Evolutionary conservation across 1,284 basidiomycete species (phyloP).

Genomic region (Puccinia coronata): DNA sequence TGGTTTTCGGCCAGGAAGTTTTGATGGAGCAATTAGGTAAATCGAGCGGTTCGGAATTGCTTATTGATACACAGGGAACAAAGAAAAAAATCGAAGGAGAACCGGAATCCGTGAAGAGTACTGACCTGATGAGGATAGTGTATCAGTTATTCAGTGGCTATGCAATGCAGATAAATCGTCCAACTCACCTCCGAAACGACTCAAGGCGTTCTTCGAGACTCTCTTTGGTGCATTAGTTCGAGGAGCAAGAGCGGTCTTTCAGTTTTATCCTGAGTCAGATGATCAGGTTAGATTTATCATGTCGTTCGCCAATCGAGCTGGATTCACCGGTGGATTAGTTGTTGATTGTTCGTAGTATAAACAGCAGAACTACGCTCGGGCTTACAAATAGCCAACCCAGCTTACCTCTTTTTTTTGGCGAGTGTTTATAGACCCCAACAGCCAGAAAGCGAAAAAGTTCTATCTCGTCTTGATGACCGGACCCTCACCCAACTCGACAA

Average conservation of each 20-base stretch:
- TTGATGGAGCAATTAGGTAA: constrained; percentile 95
- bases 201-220: constrained; percentile 93
- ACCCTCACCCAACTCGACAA: constrained; percentile 17
- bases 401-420: background rate
- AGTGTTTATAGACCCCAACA: constrained; percentile 56
- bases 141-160: constrained; percentile 98
- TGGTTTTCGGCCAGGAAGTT: constrained; percentile 88
- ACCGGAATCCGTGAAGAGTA: too few species aligned
- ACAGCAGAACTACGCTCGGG: background rate
- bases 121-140: constrained; percentile 63
- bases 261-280: constrained; percentile 93
- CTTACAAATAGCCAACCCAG: background rate
- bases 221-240: constrained; percentile 87
- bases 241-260: constrained; percentile 88
- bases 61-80: too few species aligned
- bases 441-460: constrained; percentile 59
- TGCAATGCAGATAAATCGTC: constrained; percentile 93
- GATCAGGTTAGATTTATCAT: constrained; percentile 96
- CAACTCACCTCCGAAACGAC: constrained; percentile 86
- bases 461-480: constrained; percentile 56
- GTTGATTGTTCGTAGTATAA: constrained; percentile 68
- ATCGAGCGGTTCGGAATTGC: too few species aligned
- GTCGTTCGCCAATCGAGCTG: constrained; percentile 84
- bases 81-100: too few species aligned
- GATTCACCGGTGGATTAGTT: constrained; percentile 94